Percentiles rank a stretch among this genome's conserved stretches.
Conservation (phyloP, 2,329 filamentous ascomycete genomes). For the Diaporthe citri region DNA sequence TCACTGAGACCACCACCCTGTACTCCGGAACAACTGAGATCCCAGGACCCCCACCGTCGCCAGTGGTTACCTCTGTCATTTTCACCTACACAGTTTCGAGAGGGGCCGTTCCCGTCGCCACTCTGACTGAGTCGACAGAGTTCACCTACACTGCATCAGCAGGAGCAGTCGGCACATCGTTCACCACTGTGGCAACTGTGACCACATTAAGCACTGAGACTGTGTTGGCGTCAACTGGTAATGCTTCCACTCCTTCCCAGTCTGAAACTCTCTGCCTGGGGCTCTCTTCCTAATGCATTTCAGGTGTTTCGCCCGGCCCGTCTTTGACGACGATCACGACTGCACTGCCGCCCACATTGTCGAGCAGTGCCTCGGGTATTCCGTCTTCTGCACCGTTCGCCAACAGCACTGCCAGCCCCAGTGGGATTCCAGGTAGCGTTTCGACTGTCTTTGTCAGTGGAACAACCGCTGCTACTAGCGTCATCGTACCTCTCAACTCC, state of each 20-base stretch:
- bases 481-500: conserved; percentile 33
- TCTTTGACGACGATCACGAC: conserved; percentile 30
- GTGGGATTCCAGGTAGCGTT: not conserved
- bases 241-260: not conserved
- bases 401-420: conserved; percentile 3
- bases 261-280: not conserved
- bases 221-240: conserved; percentile 32
- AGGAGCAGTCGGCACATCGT: conserved; percentile 28
- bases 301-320: not conserved
- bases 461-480: conserved; percentile 28
- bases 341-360: not conserved
- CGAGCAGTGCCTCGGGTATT: not conserved
- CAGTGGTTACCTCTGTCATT: conserved; percentile 38
- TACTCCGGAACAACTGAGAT: conserved; percentile 36
- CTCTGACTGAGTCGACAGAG: conserved; percentile 36
- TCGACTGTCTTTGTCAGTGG: conserved; percentile 30
- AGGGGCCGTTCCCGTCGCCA: conserved; percentile 34
- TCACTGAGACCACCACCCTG: conserved; percentile 13
- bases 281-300: not conserved
- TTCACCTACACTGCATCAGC: conserved; percentile 31
- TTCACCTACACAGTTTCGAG: conserved; percentile 44
- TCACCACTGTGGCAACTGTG: conserved; percentile 36
- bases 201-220: conserved; percentile 38
- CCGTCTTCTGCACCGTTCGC: conserved; percentile 11
- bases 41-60: conserved; percentile 10